Evolutionary conservation across 768 basidiomycete genomes (phyloP).

Genomic region (Tricholoma terreum): DNA sequence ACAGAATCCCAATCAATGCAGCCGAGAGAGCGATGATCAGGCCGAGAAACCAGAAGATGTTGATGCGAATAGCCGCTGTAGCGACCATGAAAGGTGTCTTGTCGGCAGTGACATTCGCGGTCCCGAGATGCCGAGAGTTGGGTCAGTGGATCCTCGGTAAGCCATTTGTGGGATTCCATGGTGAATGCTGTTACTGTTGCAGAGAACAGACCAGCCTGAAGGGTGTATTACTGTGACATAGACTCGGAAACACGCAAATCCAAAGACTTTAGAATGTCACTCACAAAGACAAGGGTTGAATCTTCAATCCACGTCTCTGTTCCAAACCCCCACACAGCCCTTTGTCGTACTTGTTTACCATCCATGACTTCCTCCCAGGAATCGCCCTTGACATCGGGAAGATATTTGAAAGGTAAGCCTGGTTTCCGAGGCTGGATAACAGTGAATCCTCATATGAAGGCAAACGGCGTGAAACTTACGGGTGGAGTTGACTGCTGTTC

Average conservation of each 20-base stretch:
- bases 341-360: background rate
- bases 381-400: background rate
- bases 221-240: no score
- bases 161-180: constrained; percentile 31
- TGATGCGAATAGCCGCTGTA: constrained; percentile 20
- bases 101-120: background rate
- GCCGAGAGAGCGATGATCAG: constrained; percentile 24
- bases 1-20: constrained; percentile 24
- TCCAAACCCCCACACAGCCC: constrained; percentile 8
- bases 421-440: no score
- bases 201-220: constrained; percentile 42
- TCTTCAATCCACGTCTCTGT: constrained; percentile 17
- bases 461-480: no score
- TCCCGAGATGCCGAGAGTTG: background rate
- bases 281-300: constrained; percentile 27
- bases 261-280: no score
- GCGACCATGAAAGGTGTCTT: constrained; percentile 9
- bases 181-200: constrained; percentile 37
- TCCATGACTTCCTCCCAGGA: constrained; percentile 1
- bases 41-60: constrained; percentile 30
- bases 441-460: no score
- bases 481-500: no score
- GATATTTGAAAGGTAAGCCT: no score
- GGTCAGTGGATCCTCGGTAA: constrained; percentile 29
- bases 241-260: no score